These are phyloP conservation scores for Cyamopsis tetragonoloba DNA, from an alignment of 306 rosid genomes.

Conservation along the genomic window DNA sequence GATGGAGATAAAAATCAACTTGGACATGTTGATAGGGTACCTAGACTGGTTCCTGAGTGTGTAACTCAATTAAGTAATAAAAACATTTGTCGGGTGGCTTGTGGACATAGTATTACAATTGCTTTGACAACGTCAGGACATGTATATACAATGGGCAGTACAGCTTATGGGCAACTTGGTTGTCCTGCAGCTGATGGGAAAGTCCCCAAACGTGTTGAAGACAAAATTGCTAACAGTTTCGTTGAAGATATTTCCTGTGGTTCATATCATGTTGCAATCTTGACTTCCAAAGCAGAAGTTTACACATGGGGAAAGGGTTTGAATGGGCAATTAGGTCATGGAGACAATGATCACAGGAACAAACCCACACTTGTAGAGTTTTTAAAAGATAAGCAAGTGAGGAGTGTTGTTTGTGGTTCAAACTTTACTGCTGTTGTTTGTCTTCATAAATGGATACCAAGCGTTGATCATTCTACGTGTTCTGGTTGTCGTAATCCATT, in stretches of 20 bases:
- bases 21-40: constrained; percentile 63
- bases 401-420: constrained; percentile 80
- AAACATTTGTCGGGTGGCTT: constrained; percentile 74
- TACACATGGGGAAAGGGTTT: constrained; percentile 99
- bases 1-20: constrained; percentile 92
- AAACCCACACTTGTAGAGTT: constrained; percentile 70
- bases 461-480: constrained; percentile 79
- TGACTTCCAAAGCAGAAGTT: constrained; percentile 84
- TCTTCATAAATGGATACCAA: constrained; percentile 81
- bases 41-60: constrained; percentile 68
- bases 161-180: constrained; percentile 87
- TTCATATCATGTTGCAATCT: constrained; percentile 83
- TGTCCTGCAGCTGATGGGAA: constrained; percentile 67
- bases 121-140: constrained; percentile 75
- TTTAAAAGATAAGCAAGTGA: constrained; percentile 73
- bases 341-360: constrained; percentile 67
- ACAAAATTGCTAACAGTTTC: constrained; percentile 57
- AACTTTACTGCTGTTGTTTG: constrained; percentile 84
- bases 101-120: constrained; percentile 81
- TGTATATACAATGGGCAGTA: constrained; percentile 85
- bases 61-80: constrained; percentile 58
- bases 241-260: constrained; percentile 87
- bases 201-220: constrained; percentile 60
- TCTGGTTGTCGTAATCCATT: constrained; percentile 73
- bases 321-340: constrained; percentile 96